A percentile compares a stretch with the other conserved stretches of the same genome.
These are phyloP conservation scores for Phytophthora agathidicida DNA, from an alignment of 352 stramenopile genomes.

Conservation along the genomic window DNA sequence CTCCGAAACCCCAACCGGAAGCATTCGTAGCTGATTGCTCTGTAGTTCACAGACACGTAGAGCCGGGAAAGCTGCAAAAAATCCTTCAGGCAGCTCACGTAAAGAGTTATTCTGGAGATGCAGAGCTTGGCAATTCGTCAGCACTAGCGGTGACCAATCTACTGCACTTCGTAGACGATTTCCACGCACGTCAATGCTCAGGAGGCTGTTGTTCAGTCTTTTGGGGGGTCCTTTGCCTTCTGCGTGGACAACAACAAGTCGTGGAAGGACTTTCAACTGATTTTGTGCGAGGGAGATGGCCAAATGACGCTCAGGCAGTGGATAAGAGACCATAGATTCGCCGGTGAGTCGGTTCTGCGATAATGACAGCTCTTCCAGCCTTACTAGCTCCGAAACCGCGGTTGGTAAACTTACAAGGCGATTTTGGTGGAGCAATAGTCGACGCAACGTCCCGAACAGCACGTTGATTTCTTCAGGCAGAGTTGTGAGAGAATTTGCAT, in stretches of 20 bases:
- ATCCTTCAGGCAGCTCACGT: slow-evolving; percentile 39
- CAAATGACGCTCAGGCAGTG: slow-evolving; percentile 12
- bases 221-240: slow-evolving; percentile 16
- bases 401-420: slow-evolving; percentile 39
- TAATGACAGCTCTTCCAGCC: slow-evolving; percentile 31
- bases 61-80: slow-evolving; percentile 46
- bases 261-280: slow-evolving; percentile 31
- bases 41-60: slow-evolving; percentile 50
- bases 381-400: slow-evolving; percentile 37
- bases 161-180: slow-evolving; percentile 39
- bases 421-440: slow-evolving; percentile 53
- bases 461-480: slow-evolving; percentile 47
- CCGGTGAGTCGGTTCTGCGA: slow-evolving; percentile 29
- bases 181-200: slow-evolving; percentile 28
- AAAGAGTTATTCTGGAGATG: slow-evolving; percentile 57
- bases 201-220: slow-evolving; percentile 22
- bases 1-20: slow-evolving; percentile 40
- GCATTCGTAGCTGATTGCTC: slow-evolving; percentile 39
- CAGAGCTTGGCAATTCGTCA: slow-evolving; percentile 45
- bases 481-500: slow-evolving; percentile 41
- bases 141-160: slow-evolving; percentile 23
- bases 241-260: slow-evolving; percentile 22
- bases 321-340: slow-evolving; percentile 24
- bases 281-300: slow-evolving; percentile 52
- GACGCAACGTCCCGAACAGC: slow-evolving; percentile 32